Evolutionary conservation across 768 basidiomycete genomes (phyloP), one percentile per base, ranked within the genome.

Genomic region (Leccinum sublutescens): DNA sequence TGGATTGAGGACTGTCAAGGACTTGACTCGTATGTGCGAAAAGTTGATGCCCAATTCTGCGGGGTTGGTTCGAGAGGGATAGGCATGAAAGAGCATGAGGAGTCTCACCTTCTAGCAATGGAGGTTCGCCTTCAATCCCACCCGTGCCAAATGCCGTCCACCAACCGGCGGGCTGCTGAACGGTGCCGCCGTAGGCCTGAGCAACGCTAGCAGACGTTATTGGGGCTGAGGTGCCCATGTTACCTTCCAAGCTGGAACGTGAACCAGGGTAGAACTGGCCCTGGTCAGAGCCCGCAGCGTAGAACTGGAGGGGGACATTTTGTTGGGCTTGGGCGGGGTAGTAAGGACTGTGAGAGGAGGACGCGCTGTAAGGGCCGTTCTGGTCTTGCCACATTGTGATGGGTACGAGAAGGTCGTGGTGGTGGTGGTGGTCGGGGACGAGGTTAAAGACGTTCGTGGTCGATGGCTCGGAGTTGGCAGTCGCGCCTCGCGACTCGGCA

Each of bases 11-110:
- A 98, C 97, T 0, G 97, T 95, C 75, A 95, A 75, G 23, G 95
- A 92, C 78, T 98, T 99, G 57, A 85, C 87, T 36, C 89, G 85
- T 75, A 99, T 98, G 72, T 99, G 97, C 36, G 87, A 85, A 65
- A 98, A 97, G 77, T 99, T 98, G 72, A 99, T 95, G 43, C 97
- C 97, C 36, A 99, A 86, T 72, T 98, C 97, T 98, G 68, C 14
- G 12, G 19, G 54, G 25, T 38, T 38, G 38, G 54, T 54, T 54
- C 38, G 51, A 53, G 17, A 51, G 14, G n/a, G 50, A n/a, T 9
- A 6, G 3, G 4, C 4, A 43, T 48, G 15, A 23, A 56, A 40
- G 34, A 40, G 10, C 31, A 33, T 11, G 23, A 0, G 29, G 50
- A 6, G 23, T 36, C 80, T 66, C 64, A 93, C 96, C 96, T 85